Conservation (phyloP, 495 filamentous ascomycete species). For the Neurospora sp. region DNA sequence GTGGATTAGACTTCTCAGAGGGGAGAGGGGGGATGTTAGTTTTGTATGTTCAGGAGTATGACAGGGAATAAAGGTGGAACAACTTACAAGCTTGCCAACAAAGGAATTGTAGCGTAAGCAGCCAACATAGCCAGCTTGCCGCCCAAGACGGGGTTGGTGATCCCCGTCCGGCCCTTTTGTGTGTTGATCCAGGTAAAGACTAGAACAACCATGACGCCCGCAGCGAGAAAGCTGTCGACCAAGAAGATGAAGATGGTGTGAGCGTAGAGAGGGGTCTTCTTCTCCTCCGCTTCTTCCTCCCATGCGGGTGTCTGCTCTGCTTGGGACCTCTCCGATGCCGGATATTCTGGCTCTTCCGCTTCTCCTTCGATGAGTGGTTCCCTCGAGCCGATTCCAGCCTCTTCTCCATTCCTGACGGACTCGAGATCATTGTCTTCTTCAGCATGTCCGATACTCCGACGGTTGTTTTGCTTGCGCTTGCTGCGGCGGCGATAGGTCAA, state of each 20-base stretch:
- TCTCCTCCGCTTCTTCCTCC: conserved; percentile 2
- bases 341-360: neutral
- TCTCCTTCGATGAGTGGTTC: neutral
- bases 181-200: conserved; percentile 28
- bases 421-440: conserved; percentile 7
- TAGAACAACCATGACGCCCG: conserved; percentile 26
- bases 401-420: neutral
- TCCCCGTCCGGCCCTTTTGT: conserved; percentile 2
- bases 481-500: conserved; percentile 7
- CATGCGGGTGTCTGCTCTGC: conserved; percentile 1
- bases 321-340: conserved; percentile 1
- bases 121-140: conserved; percentile 29
- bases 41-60: neutral
- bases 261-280: conserved; percentile 6
- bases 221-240: conserved; percentile 25
- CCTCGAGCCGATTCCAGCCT: conserved; percentile 2
- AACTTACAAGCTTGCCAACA: conserved; percentile 32
- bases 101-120: conserved; percentile 30
- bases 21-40: neutral
- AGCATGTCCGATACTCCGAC: neutral
- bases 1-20: conserved; percentile 24
- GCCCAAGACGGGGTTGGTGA: conserved; percentile 2
- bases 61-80: neutral
- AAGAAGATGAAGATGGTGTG: conserved; percentile 31
- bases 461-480: neutral